Conservation (phyloP, 768 basidiomycete species). For the Pulveroboletus sp. region DNA sequence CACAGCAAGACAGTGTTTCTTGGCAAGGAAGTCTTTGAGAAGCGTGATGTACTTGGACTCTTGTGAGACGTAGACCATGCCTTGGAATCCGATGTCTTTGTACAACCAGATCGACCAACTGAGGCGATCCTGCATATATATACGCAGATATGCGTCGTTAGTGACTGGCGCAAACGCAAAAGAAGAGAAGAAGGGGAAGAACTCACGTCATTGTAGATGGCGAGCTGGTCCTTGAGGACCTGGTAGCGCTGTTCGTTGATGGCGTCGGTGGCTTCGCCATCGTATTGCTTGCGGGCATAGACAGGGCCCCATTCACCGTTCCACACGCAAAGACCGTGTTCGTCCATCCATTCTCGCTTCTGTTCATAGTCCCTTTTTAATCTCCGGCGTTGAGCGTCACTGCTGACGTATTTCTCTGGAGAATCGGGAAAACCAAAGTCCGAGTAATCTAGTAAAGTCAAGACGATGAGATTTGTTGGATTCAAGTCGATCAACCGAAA, state of each 20-base stretch:
- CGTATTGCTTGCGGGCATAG: conserved; percentile 62
- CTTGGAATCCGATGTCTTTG: conserved; percentile 86
- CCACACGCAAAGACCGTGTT: conserved; percentile 64
- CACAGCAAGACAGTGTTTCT: conserved; percentile 74
- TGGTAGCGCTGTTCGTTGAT: conserved; percentile 66
- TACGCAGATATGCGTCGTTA: background rate
- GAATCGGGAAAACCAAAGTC: conserved; percentile 68
- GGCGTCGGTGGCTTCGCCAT: conserved; percentile 54
- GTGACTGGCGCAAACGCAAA: background rate
- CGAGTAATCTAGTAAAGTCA: conserved; percentile 20
- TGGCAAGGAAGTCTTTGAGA: conserved; percentile 65
- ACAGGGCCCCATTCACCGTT: conserved; percentile 87
- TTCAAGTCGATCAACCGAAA: background rate
- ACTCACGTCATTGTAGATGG: conserved; percentile 60
- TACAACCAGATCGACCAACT: conserved; percentile 89
- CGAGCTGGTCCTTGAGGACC: conserved; percentile 72
- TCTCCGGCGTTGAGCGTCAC: conserved; percentile 48
- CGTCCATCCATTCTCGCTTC: conserved; percentile 78
- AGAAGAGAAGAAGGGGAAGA: background rate
- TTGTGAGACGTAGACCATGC: conserved; percentile 73
- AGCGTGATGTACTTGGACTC: conserved; percentile 72
- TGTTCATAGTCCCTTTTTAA: conserved; percentile 61
- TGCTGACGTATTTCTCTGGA: conserved; percentile 52
- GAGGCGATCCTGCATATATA: conserved; percentile 50
- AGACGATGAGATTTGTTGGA: background rate